A percentile compares a stretch with the other conserved stretches of the same genome.
Conservation (phyloP, 2,329 filamentous ascomycete species). For the Botrytis squamosa region DNA sequence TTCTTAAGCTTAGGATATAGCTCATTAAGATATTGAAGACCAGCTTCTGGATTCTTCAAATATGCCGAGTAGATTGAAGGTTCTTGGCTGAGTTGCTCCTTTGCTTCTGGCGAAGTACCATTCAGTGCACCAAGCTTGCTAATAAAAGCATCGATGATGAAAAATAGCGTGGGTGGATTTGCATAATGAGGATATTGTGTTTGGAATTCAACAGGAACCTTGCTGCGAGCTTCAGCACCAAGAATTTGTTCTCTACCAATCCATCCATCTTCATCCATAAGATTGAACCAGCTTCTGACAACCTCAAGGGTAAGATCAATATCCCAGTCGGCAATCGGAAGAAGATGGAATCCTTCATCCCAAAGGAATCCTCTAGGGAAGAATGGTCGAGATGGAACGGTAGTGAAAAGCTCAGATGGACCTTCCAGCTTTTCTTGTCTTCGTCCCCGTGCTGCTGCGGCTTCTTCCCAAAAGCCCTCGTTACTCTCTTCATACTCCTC, state of each 20-base stretch:
- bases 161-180: conserved; percentile 92
- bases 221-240: conserved; percentile 86
- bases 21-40: conserved; percentile 68
- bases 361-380: conserved; percentile 96
- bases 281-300: conserved; percentile 90
- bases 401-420: conserved; percentile 85
- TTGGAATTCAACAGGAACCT: conserved; percentile 90
- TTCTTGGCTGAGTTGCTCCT: conserved; percentile 45
- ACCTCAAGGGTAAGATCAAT: conserved; percentile 84
- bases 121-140: conserved; percentile 66
- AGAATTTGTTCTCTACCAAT: conserved; percentile 96
- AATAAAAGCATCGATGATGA: conserved; percentile 81
- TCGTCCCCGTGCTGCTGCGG: conserved; percentile 72
- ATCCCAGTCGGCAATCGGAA: conserved; percentile 93
- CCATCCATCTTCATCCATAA: conserved; percentile 97
- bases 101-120: conserved; percentile 46
- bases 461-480: conserved; percentile 93
- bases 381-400: conserved; percentile 88
- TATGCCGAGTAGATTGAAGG: conserved; percentile 60
- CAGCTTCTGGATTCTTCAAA: conserved; percentile 65
- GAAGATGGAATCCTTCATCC: conserved; percentile 96
- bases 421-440: conserved; percentile 71
- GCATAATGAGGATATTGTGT: conserved; percentile 96
- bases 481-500: conserved; percentile 92
- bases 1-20: conserved; percentile 85